Conservation (phyloP, 495 filamentous ascomycete species). For the Jackrogersella multiformis region DNA sequence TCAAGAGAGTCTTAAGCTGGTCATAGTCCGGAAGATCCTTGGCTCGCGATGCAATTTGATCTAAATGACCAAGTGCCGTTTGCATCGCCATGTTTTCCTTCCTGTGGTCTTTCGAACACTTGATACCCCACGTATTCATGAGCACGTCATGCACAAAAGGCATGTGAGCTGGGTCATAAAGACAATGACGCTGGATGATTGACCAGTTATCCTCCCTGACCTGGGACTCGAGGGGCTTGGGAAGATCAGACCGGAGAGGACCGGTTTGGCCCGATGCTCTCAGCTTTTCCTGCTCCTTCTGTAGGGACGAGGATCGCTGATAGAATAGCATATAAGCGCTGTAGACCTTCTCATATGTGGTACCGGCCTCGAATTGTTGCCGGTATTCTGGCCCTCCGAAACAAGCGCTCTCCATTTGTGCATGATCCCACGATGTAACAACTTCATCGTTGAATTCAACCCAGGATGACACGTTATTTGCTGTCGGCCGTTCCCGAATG, state of each 20-base stretch:
- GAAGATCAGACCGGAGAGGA: constrained; percentile 67
- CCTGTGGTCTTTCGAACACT: constrained; percentile 60
- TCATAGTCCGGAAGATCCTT: constrained; percentile 75
- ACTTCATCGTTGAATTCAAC: constrained; percentile 93
- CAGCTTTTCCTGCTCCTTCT: constrained; percentile 56
- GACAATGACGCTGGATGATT: constrained; percentile 79
- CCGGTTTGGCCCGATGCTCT: constrained; percentile 43
- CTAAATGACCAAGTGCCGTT: constrained; percentile 77
- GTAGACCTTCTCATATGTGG: constrained; percentile 71
- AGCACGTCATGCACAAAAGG: constrained; percentile 72
- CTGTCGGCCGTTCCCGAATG: constrained; percentile 78
- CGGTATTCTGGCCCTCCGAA: constrained; percentile 78
- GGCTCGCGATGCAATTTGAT: constrained; percentile 77
- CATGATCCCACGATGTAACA: constrained; percentile 78
- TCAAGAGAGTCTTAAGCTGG: constrained; percentile 62
- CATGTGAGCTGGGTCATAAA: constrained; percentile 79
- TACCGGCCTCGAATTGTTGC: constrained; percentile 54
- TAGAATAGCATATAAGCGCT: constrained; percentile 99
- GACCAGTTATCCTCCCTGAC: constrained; percentile 77
- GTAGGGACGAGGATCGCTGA: constrained; percentile 76
- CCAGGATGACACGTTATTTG: constrained; percentile 67
- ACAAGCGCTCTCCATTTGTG: constrained; percentile 74
- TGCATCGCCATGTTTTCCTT: constrained; percentile 69
- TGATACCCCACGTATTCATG: constrained; percentile 52
- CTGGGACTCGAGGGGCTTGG: constrained; percentile 62